A percentile compares a stretch with the other conserved stretches of the same genome.
These are phyloP conservation scores for Jasminum sambac DNA, from an alignment of 257 asterid species.

Conservation along the genomic window DNA sequence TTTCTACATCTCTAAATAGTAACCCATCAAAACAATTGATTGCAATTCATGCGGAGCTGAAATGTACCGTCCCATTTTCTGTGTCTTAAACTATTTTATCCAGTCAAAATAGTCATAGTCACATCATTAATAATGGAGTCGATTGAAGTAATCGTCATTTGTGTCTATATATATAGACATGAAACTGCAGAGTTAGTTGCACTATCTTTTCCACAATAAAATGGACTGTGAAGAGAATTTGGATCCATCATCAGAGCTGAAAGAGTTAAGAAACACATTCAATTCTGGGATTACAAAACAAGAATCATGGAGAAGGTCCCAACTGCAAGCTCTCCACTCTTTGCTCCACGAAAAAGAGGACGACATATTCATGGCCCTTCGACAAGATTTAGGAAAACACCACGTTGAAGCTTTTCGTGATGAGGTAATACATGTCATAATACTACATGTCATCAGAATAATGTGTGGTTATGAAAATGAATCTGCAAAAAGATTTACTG, in stretches of 20 bases:
- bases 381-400: slow-evolving; percentile 74
- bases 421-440: slow-evolving; percentile 46
- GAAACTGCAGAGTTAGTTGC: not conserved
- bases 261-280: slow-evolving; percentile 50
- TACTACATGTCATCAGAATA: no score
- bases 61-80: no score
- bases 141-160: no score
- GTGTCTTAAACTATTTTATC: no score
- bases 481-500: no score
- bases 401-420: slow-evolving; percentile 65
- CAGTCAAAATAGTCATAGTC: no score
- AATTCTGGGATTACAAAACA: slow-evolving; percentile 62
- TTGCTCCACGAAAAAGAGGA: slow-evolving; percentile 57
- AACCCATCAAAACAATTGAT: no score
- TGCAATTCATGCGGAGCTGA: no score
- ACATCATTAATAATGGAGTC: no score
- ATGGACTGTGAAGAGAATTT: slow-evolving; percentile 14
- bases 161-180: not conserved
- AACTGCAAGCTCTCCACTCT: slow-evolving; percentile 44
- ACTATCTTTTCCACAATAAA: not conserved
- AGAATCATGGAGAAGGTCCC: slow-evolving; percentile 73
- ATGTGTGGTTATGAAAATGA: no score
- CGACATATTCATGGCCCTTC: slow-evolving; percentile 52
- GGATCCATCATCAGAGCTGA: slow-evolving; percentile 30
- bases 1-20: no score